These are phyloP conservation scores for Diaporthe australafricana DNA, from an alignment of 2,329 filamentous ascomycete genomes.

Conservation along the genomic window DNA sequence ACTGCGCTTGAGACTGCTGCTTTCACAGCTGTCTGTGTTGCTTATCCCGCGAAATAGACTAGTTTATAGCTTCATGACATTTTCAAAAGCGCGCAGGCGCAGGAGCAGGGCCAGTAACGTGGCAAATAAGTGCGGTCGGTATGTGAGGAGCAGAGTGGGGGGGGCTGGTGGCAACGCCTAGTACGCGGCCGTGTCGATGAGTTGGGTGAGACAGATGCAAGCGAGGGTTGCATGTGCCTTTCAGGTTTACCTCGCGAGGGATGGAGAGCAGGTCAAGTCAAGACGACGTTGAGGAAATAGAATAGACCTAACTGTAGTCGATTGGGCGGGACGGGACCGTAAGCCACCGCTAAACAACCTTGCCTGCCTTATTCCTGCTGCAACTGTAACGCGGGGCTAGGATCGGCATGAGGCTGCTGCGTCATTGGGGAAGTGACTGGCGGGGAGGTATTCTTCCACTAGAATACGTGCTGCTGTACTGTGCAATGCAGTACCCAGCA, in stretches of 20 bases:
- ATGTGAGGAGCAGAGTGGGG: slow-evolving; percentile 5
- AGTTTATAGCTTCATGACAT: slow-evolving; percentile 15
- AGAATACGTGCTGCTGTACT: background rate
- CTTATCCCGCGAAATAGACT: background rate
- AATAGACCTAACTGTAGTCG: background rate
- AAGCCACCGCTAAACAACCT: slow-evolving; percentile 19
- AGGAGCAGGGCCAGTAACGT: background rate
- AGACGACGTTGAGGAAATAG: slow-evolving; percentile 11
- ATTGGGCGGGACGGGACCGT: slow-evolving; percentile 6
- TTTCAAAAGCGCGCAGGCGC: background rate
- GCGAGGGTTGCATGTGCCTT: background rate
- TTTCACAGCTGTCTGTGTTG: background rate
- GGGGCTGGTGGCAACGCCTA: slow-evolving; percentile 14
- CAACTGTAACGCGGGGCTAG: slow-evolving; percentile 31
- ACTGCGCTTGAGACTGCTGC: background rate
- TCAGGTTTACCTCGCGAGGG: background rate
- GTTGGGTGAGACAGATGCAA: background rate
- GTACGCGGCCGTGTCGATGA: background rate
- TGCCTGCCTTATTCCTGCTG: background rate
- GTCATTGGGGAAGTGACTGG: slow-evolving; percentile 28
- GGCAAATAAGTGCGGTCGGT: background rate
- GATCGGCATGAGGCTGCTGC: slow-evolving; percentile 29
- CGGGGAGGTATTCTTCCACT: slow-evolving; percentile 11
- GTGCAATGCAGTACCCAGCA: background rate
- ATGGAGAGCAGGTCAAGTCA: slow-evolving; percentile 8